A percentile compares a stretch with the other conserved stretches of the same genome.
Evolutionary conservation across 2,329 filamentous ascomycete species (phyloP).

Genomic region (Aureobasidium sp.): DNA sequence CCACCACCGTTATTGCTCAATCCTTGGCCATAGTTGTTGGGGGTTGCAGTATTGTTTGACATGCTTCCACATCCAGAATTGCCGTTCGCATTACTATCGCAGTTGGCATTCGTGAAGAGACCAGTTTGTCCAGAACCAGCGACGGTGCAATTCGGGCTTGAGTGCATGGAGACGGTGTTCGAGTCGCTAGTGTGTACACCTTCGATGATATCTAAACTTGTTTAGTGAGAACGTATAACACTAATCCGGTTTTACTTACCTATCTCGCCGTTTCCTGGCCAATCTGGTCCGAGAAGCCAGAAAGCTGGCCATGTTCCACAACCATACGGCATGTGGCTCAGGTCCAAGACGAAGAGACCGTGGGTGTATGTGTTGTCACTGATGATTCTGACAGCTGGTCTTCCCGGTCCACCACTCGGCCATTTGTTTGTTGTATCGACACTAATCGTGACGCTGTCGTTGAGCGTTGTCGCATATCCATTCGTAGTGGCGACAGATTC

Average conservation of each 20-base stretch:
- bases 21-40: constrained; percentile 27
- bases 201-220: constrained; percentile 28
- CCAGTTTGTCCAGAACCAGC: constrained; percentile 25
- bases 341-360: constrained; percentile 33
- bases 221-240: background rate
- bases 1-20: constrained; percentile 27
- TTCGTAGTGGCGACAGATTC: constrained; percentile 27
- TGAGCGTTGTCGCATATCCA: constrained; percentile 22
- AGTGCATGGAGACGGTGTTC: constrained; percentile 28
- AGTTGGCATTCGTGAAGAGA: constrained; percentile 22
- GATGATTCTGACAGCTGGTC: constrained; percentile 28
- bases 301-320: constrained; percentile 36
- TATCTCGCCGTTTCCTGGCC: constrained; percentile 29
- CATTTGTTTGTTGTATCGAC: constrained; percentile 33
- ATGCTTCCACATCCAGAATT: constrained; percentile 27
- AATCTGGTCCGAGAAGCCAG: constrained; percentile 41
- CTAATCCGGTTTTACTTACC: constrained; percentile 15
- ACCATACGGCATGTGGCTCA: constrained; percentile 30
- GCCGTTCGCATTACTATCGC: constrained; percentile 20
- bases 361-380: constrained; percentile 31
- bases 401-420: constrained; percentile 30
- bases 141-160: constrained; percentile 24
- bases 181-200: constrained; percentile 24
- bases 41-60: constrained; percentile 17
- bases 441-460: constrained; percentile 24